Evolutionary conservation across 2,329 filamentous ascomycete species (phyloP), one percentile per base, ranked within the genome.

Genomic region (Lasiodiplodia sp.): DNA sequence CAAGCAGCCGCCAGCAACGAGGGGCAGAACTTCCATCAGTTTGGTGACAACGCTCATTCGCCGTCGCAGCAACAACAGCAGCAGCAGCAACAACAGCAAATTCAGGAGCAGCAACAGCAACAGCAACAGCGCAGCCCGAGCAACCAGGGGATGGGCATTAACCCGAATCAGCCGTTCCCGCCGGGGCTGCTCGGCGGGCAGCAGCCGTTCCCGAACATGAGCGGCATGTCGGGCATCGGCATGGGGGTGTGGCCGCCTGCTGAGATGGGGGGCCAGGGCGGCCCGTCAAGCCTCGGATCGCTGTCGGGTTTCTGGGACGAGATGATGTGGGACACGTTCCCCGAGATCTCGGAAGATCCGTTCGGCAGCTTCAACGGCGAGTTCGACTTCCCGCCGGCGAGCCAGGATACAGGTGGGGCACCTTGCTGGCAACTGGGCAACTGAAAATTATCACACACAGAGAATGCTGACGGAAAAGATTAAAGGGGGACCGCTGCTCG

Each of bases 281-380:
- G 64, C 7, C 53, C 66, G 38, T 72, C 75, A 4, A 72, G 66
- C 5, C 60, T 80, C 68, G 77, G 76, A 51, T 74, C 75, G 53
- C 66, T 76, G 38, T 73, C 63, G 44, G 73, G 71, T 12, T 79
- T 80, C 68, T 81, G 79, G 79, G 78, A 80, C 67, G 78, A 80
- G 60, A 80, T 80, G 78, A 79, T 80, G 77, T 81, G 79, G 79
- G 79, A 81, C 57, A 79, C 78, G 0, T 65, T 79, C 23, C 77
- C 78, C 4, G 78, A 80, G 66, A 77, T 79, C 73, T 72, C 78
- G 18, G 78, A 80, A 52, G 73, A 74, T 16, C 77, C 78, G 4
- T 78, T 77, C 69, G 76, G 77, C 2, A 60, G 78, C 4, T 72
- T 71, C 23, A 77, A 78, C 28, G 78, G 76, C 51, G 78, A 79